Percentiles rank a stretch among this genome's conserved stretches.
phyloP scores from a whole-genome alignment of 2,329 filamentous ascomycete genomes.

The Trichoderma afroharzianum region DNA sequence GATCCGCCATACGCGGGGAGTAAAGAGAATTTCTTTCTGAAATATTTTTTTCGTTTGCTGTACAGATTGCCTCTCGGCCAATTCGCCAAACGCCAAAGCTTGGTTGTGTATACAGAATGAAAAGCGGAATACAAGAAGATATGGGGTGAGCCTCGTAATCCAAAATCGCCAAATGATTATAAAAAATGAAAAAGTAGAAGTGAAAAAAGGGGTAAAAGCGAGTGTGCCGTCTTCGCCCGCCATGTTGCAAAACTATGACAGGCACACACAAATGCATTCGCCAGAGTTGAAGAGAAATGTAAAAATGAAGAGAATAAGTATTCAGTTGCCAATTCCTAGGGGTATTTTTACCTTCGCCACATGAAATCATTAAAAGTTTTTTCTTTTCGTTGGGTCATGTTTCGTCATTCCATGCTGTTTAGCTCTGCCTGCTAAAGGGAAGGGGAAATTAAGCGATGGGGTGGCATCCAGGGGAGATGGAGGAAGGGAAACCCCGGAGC shows the following conservation, averaged over 20 bases:
- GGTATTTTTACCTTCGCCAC: conserved; percentile 15
- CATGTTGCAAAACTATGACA: neutral
- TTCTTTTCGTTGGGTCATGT: conserved; percentile 13
- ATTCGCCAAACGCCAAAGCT: conserved; percentile 34
- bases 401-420: conserved; percentile 16
- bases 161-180: conserved; percentile 20
- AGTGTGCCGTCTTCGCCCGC: neutral
- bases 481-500: neutral
- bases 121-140: conserved; percentile 9
- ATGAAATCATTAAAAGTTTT: conserved; percentile 11
- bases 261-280: conserved; percentile 18
- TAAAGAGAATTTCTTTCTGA: conserved; percentile 7
- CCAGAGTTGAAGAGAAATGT: conserved; percentile 14
- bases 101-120: conserved; percentile 24
- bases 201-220: neutral
- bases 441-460: conserved; percentile 26
- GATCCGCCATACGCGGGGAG: neutral
- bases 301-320: neutral
- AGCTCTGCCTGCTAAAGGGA: conserved; percentile 16
- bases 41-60: conserved; percentile 17
- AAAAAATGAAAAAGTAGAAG: neutral
- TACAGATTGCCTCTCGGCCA: conserved; percentile 20
- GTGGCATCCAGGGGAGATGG: conserved; percentile 1
- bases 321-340: conserved; percentile 11
- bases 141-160: conserved; percentile 13